phyloP scores from a whole-genome alignment of 1,139 yeast genomes.

The Hyphopichia pseudoburtonii region DNA sequence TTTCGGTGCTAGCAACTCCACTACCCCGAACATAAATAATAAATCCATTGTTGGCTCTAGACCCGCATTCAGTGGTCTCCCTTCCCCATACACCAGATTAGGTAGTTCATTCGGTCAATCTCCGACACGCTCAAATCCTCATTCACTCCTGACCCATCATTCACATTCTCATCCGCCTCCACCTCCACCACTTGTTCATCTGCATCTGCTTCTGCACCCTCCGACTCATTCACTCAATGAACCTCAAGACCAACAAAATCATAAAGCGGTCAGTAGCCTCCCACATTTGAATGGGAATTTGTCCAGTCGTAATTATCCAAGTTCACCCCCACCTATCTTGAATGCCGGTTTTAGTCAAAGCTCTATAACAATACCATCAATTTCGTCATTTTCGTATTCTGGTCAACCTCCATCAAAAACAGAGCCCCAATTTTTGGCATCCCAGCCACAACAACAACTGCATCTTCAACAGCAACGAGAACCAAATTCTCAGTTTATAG shows the following conservation, averaged over 20 bases:
- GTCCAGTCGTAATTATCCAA: slow-evolving; percentile 1
- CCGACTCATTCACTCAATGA: neutral
- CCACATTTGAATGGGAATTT: neutral
- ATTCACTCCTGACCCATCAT: neutral
- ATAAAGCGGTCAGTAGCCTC: neutral
- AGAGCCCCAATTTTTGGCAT: no score
- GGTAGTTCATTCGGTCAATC: neutral
- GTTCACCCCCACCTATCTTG: no score
- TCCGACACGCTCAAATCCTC: no score
- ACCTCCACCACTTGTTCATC: slow-evolving; percentile 5
- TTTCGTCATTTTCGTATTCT: no score
- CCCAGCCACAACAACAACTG: slow-evolving; percentile 5
- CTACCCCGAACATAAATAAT: no score
- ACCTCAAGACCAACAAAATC: slow-evolving; percentile 8
- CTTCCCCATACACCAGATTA: neutral
- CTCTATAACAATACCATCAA: slow-evolving; percentile 2
- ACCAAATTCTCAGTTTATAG: no score
- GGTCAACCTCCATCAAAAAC: no score
- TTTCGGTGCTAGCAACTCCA: neutral
- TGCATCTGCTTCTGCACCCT: slow-evolving; percentile 7
- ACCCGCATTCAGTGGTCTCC: no score
- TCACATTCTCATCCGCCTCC: neutral
- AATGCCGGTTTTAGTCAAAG: no score
- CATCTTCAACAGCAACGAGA: slow-evolving; percentile 5
- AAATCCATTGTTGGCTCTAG: no score